Base-by-base conservation (phyloP, 768 basidiomycete species). In the Mycena pura region DNA sequence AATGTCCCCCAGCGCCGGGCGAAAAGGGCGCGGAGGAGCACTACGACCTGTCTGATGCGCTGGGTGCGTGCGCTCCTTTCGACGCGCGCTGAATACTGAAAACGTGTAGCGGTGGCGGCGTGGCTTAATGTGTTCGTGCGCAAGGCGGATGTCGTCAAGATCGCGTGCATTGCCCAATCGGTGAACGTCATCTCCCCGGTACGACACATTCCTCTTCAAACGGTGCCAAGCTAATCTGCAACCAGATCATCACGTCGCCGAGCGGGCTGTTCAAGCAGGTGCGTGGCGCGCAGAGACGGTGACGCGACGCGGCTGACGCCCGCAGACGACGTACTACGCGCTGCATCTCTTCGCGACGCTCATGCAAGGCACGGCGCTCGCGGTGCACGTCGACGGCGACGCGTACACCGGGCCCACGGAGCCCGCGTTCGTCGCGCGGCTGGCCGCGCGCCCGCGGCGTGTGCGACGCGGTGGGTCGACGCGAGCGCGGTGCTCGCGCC, bases 111-210 rank as follows among this genome's bases (percentile, higher is more conserved):
- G 17, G 84, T 88, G 48, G 84, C 82, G 3, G 76, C 83, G 9
- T 88, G 86, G 85, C 71, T 88, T 50, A 86, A 87, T 66, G 81
- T 86, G 5, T 84, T 88, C 60, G 79, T 87, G 6, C 77, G 86
- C 17, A 84, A 88, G 49, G 82, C 84, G 5, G 82, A 85, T 64
- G 75, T 85, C 7, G 82, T 87, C 41, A 83, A 84, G 60, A 84
- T 87, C 46, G 86, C 86, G 2, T 87, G 86, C 66, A 80, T 86
- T 40, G 85, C 86, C 5, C 86, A 88, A 77, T 81, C 76, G 10
- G 78, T 83, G 27, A 83, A 83, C 58, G 81, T 83, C 41, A 81
- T 82, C 24, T 83, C 79, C 6, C 79, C 82, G 13, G 80, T 79
- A 53, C 50, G 76, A 6, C 6, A 51, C 10, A 11, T 27, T 25